Base-by-base conservation (phyloP, 2,329 filamentous ascomycete species). In the Fusarium penzigii region DNA sequence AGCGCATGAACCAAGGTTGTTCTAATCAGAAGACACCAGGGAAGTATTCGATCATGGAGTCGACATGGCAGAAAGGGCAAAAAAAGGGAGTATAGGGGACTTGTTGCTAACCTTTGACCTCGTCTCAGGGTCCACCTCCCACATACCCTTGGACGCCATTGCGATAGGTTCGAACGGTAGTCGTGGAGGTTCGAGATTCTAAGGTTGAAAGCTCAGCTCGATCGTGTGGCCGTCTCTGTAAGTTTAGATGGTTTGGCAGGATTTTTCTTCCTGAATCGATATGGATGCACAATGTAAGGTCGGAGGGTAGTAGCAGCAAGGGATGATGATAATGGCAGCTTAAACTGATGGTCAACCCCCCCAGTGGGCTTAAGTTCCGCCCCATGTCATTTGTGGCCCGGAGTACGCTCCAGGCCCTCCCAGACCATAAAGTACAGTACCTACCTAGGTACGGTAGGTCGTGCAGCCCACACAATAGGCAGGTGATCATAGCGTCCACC, bases 71-170 rank as follows among this genome's bases (percentile, higher is more conserved):
- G 39, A 51, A 51, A 44, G 47, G 44, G 36, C 39, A 49, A 52
- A 25, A 25, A 7, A 7, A 7, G 44, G 47, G 47, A 47, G 48
- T 46, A 49, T 42, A 55, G 17, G 44, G 49, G 50, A 25, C 32
- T 43, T 45, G 44, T 34, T 44, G 53, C 72, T 65, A 77, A 95
- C 92, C 85, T 97, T 97, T 69, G 89, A 91, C 75, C 91, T 86
- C 56, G 93, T 97, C 80, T 97, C 93, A 44, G 94, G 94, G 75
- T 99, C 94, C 62, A 99, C 92, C 78, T 99, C 94, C 94, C 94
- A 99, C 89, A 96, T 93, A 63, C 81, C 84, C 76, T 92, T 93
- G 68, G 84, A 80, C 62, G 83, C 77, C 83, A 86, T 84, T 51
- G 62, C 65, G 46, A 60, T 53, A 49, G 42, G 29, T 25, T 36